Evolutionary conservation across 495 filamentous ascomycete species (phyloP).

Genomic region (Hypoxylon fragiforme): DNA sequence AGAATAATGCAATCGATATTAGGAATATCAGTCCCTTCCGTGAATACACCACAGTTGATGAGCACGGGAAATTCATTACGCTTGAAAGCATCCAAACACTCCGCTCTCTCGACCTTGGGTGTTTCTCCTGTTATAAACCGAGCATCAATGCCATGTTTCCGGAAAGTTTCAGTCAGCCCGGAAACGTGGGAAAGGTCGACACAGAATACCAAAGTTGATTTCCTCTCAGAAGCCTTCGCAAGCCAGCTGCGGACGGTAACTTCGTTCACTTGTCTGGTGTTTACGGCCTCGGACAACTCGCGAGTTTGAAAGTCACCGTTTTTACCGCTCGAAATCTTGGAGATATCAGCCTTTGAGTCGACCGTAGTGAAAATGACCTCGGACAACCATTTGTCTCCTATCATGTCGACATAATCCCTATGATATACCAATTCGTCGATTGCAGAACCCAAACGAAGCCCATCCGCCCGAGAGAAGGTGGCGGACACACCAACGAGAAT

Average conservation of each 20-base stretch:
- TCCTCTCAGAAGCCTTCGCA: slow-evolving; percentile 67
- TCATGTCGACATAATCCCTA: slow-evolving; percentile 97
- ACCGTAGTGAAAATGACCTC: slow-evolving; percentile 94
- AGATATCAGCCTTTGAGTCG: slow-evolving; percentile 74
- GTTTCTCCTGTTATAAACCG: slow-evolving; percentile 83
- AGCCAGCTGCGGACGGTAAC: slow-evolving; percentile 85
- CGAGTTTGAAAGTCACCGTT: slow-evolving; percentile 78
- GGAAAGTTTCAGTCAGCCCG: slow-evolving; percentile 73
- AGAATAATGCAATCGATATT: slow-evolving; percentile 95
- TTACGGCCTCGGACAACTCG: slow-evolving; percentile 77
- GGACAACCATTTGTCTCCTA: slow-evolving; percentile 80
- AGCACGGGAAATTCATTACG: slow-evolving; percentile 80
- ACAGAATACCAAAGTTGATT: slow-evolving; percentile 91
- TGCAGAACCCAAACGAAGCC: slow-evolving; percentile 79
- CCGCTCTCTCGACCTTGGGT: slow-evolving; percentile 60
- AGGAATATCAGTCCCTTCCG: slow-evolving; percentile 94
- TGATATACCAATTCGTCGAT: slow-evolving; percentile 98
- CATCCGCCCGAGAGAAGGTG: slow-evolving; percentile 88
- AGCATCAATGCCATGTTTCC: slow-evolving; percentile 77
- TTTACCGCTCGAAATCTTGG: slow-evolving; percentile 60
- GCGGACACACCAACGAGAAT: slow-evolving; percentile 90
- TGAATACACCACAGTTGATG: slow-evolving; percentile 94
- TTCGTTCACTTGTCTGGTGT: slow-evolving; percentile 75
- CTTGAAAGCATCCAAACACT: slow-evolving; percentile 73
- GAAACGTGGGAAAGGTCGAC: slow-evolving; percentile 82